These are phyloP conservation scores for Vitis amurensis DNA, from an alignment of 164 flowering plant genomes.

Conservation along the genomic window DNA sequence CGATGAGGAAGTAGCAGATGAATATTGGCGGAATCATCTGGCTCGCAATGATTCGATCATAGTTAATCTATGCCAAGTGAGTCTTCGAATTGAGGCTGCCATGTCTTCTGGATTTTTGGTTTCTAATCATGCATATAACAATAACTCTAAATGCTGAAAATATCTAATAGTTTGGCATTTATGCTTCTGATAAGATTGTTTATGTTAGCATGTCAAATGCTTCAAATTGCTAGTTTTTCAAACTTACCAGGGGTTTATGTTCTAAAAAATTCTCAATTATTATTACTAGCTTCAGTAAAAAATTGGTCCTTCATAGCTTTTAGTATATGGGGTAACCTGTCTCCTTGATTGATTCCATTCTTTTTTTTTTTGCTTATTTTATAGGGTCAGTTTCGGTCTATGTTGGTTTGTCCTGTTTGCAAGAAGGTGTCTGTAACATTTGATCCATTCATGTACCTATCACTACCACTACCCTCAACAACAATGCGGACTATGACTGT, in stretches of 20 bases:
- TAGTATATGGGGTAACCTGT: no score
- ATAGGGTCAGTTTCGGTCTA: conserved; percentile 78
- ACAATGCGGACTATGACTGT: conserved; percentile 64
- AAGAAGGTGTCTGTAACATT: conserved; percentile 62
- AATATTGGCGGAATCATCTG: conserved; percentile 61
- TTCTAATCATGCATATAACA: no score
- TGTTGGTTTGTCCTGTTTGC: conserved; percentile 66
- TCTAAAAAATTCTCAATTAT: neutral
- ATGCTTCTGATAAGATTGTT: no score
- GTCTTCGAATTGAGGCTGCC: conserved; percentile 13
- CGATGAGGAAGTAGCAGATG: conserved; percentile 63
- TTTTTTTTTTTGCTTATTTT: conserved; percentile 2
- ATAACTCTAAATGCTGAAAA: no score
- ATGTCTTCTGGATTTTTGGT: neutral
- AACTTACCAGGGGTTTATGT: no score
- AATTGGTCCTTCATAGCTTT: no score
- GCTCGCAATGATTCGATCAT: conserved; percentile 73
- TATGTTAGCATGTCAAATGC: no score
- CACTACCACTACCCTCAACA: conserved; percentile 75
- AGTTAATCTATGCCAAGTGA: conserved; percentile 69
- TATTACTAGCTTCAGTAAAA: neutral
- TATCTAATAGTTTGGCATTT: no score
- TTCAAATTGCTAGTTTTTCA: no score
- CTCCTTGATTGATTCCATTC: neutral
- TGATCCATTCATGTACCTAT: conserved; percentile 78